Evolutionary conservation across 2,329 filamentous ascomycete genomes (phyloP).

Genomic region (Hymenoscyphus linearis): DNA sequence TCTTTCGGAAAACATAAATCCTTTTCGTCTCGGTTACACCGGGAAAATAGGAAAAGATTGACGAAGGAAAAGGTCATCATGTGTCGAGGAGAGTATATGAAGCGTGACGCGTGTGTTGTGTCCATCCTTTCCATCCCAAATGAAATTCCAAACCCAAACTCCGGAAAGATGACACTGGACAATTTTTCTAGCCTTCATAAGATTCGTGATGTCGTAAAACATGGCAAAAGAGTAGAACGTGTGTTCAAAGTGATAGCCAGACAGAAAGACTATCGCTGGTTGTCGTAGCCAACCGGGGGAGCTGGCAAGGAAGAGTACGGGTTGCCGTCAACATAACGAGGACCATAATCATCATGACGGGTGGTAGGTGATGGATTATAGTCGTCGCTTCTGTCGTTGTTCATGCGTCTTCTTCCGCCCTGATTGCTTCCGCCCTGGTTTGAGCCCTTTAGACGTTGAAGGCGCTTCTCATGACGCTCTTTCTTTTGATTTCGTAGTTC

Average conservation of each 20-base stretch:
- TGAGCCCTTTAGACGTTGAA: constrained; percentile 36
- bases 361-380: constrained; percentile 13
- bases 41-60: not conserved
- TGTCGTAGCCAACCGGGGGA: constrained; percentile 29
- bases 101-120: not conserved
- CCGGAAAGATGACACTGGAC: not conserved
- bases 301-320: constrained; percentile 36
- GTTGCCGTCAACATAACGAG: constrained; percentile 40
- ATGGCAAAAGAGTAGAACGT: not conserved
- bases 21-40: not conserved
- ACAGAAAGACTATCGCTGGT: constrained; percentile 11
- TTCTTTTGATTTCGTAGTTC: constrained; percentile 48
- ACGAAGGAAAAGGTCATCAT: too few relatives aligned
- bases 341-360: constrained; percentile 32
- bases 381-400: constrained; percentile 7
- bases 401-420: constrained; percentile 23
- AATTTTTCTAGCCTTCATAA: not conserved
- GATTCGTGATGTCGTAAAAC: constrained; percentile 2
- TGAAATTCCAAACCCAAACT: not conserved
- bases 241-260: not conserved
- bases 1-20: not conserved
- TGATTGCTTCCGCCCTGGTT: constrained; percentile 24
- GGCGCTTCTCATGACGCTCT: constrained; percentile 39
- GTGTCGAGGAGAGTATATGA: not conserved
- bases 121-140: not conserved